These are phyloP conservation scores for Blastocrithidia nonstop DNA, from an alignment of 208 protist genomes.

Conservation along the genomic window DNA sequence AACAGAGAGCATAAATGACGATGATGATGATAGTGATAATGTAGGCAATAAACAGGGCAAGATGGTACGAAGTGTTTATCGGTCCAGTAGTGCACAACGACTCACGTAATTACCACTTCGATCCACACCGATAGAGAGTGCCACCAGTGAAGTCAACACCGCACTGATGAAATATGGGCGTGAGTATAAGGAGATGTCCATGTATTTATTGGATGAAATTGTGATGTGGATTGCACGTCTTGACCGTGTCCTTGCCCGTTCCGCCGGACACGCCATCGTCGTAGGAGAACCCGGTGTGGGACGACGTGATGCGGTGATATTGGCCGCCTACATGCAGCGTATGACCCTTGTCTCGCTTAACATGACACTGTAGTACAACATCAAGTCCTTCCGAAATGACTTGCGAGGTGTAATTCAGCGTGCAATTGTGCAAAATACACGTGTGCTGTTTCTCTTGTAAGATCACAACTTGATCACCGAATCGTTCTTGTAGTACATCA, in stretches of 20 bases:
- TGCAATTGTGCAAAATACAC: conserved; percentile 64
- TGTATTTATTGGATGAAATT: conserved; percentile 88
- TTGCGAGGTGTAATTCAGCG: conserved; percentile 65
- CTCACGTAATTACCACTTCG: background rate
- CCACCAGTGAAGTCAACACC: conserved; percentile 55
- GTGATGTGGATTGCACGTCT: conserved; percentile 83
- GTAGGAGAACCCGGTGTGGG: conserved; percentile 87
- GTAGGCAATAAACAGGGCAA: no score
- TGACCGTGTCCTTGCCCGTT: conserved; percentile 71
- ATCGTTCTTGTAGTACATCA: conserved; percentile 93
- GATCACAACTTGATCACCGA: conserved; percentile 95
- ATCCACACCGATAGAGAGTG: conserved; percentile 18
- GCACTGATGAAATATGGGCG: conserved; percentile 89
- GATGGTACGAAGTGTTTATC: no score
- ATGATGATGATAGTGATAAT: conserved; percentile 13
- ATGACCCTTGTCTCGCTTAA: conserved; percentile 83
- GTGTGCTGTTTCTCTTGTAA: conserved; percentile 91
- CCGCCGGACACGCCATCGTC: conserved; percentile 83
- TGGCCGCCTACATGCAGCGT: conserved; percentile 75
- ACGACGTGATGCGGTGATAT: conserved; percentile 60
- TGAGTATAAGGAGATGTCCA: conserved; percentile 85
- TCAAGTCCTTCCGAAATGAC: conserved; percentile 83
- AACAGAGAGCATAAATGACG: conserved; percentile 5
- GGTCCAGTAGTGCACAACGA: no score
- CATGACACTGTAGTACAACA: conserved; percentile 78